A percentile compares a stretch with the other conserved stretches of the same genome.
phyloP scores from a whole-genome alignment of 257 asterid species.

The Nicotiana benthamiana region DNA sequence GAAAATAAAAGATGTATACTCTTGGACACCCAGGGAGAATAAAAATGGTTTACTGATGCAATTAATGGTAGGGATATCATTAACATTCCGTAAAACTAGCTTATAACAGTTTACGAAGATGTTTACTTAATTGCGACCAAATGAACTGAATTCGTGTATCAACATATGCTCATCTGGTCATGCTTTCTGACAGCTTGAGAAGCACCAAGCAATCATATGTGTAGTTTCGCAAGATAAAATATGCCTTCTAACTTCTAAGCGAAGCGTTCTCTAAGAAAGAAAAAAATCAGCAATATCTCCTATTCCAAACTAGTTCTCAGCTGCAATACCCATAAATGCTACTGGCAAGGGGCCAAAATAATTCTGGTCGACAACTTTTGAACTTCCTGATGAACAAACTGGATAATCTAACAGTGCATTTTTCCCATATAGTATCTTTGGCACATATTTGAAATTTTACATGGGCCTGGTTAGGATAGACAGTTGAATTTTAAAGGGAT shows the following conservation, averaged over 20 bases:
- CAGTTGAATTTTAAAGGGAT: not conserved
- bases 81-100: not conserved
- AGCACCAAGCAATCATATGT: not conserved
- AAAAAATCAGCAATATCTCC: not conserved
- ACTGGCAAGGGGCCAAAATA: not conserved
- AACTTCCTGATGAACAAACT: not conserved
- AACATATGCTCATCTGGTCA: not conserved
- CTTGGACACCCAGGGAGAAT: not conserved
- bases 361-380: not conserved
- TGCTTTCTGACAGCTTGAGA: not conserved
- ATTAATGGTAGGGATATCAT: not conserved
- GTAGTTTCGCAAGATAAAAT: not conserved
- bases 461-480: not conserved
- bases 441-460: not conserved
- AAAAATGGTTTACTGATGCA: not conserved
- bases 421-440: not conserved
- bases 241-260: not conserved
- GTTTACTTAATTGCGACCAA: not conserved
- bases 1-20: not conserved
- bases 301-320: not conserved
- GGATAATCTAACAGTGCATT: not conserved
- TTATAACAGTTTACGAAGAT: not conserved
- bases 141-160: not conserved
- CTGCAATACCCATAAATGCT: not conserved
- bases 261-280: not conserved